Evolutionary conservation across 805 yeast species (phyloP).

Genomic region (Brettanomyces nanus): DNA sequence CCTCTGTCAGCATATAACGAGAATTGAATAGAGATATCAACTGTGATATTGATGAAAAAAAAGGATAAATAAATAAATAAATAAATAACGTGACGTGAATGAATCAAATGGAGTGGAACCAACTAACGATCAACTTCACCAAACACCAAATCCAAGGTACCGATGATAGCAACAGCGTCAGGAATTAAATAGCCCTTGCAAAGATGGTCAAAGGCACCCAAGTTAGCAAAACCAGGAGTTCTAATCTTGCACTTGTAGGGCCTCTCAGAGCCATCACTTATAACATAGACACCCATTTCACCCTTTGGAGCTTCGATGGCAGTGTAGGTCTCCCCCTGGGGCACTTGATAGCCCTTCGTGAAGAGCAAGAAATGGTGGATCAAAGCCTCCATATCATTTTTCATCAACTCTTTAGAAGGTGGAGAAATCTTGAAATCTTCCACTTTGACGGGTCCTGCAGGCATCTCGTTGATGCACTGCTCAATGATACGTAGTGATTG

Average conservation of each 20-base stretch:
- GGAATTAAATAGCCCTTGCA: conserved; percentile 83
- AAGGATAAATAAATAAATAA: conserved; percentile 4
- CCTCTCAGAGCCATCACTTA: conserved; percentile 82
- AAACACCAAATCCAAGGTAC: conserved; percentile 91
- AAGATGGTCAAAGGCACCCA: conserved; percentile 82
- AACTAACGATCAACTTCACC: conserved; percentile 85
- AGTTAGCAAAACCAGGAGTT: conserved; percentile 91
- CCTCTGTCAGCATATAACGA: conserved; percentile 32
- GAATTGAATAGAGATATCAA: no score
- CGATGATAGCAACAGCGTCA: conserved; percentile 88
- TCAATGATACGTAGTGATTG: conserved; percentile 83
- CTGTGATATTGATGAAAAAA: neutral
- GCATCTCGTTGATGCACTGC: conserved; percentile 88
- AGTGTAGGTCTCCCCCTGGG: conserved; percentile 85
- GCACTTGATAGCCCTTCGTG: conserved; percentile 85
- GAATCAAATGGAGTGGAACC: neutral
- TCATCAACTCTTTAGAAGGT: conserved; percentile 76
- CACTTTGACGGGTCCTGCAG: conserved; percentile 84
- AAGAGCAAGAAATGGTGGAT: conserved; percentile 83
- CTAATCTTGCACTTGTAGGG: conserved; percentile 90
- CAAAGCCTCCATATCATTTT: conserved; percentile 87
- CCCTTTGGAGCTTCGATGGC: conserved; percentile 94
- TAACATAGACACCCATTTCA: conserved; percentile 87
- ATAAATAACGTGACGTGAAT: conserved; percentile 3
- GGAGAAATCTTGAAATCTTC: conserved; percentile 83